Evolutionary conservation across 2,329 filamentous ascomycete genomes (phyloP).

Genomic region (Colletotrichum tofieldiae): DNA sequence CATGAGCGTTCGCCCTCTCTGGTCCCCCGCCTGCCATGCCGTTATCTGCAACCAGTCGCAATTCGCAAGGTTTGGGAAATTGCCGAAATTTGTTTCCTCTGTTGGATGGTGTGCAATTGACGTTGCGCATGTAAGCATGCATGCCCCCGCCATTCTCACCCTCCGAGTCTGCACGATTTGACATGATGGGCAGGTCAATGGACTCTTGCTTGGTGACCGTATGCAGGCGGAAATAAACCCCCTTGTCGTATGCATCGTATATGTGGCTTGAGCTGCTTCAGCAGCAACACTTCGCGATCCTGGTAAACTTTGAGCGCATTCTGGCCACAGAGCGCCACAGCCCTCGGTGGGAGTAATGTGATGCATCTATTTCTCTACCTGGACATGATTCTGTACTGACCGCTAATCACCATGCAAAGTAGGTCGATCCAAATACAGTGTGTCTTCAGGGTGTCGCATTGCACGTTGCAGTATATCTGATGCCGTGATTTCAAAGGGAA

Average conservation of each 20-base stretch:
- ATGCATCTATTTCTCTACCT: too few relatives aligned
- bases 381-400: too few relatives aligned
- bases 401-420: too few relatives aligned
- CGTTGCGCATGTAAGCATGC: neutral
- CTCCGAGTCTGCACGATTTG: neutral
- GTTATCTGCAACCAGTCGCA: slow-evolving; percentile 4
- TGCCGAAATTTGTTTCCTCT: slow-evolving; percentile 6
- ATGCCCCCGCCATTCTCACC: neutral
- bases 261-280: too few relatives aligned
- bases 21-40: too few relatives aligned
- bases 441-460: neutral
- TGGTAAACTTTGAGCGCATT: too few relatives aligned
- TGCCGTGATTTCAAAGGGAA: slow-evolving; percentile 4
- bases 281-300: too few relatives aligned
- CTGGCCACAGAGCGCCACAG: too few relatives aligned
- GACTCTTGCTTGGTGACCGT: neutral
- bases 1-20: too few relatives aligned
- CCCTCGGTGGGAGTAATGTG: too few relatives aligned
- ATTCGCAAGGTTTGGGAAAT: neutral
- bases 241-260: too few relatives aligned
- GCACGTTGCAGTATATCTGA: neutral
- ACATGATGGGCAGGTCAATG: slow-evolving; percentile 7
- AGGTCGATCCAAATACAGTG: slow-evolving; percentile 31
- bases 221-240: too few relatives aligned
- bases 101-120: slow-evolving; percentile 7